Conservation (phyloP, 176 grass and related monocot species). For the barley (Hordeum vulgare) region DNA sequence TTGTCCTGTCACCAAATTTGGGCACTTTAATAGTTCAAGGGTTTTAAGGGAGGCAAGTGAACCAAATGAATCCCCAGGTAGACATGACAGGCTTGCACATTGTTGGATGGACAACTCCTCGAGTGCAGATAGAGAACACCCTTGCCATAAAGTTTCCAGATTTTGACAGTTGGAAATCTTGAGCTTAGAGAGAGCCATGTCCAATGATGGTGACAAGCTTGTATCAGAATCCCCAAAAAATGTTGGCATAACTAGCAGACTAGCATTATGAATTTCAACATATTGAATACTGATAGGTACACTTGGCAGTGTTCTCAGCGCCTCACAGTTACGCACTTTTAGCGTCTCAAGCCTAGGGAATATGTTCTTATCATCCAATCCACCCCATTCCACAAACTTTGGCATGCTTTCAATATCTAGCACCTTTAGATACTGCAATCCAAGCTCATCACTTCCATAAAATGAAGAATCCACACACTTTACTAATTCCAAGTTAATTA, state of each 20-base stretch:
- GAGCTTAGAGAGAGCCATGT: background rate
- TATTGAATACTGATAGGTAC: slow-evolving; percentile 15
- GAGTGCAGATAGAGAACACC: slow-evolving; percentile 1
- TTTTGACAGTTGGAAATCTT: background rate
- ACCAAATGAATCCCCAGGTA: slow-evolving; percentile 27
- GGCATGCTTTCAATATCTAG: slow-evolving; percentile 28
- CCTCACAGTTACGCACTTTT: slow-evolving; percentile 12
- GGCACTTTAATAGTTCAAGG: slow-evolving; percentile 21
- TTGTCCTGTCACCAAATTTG: background rate
- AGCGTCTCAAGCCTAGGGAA: slow-evolving; percentile 33
- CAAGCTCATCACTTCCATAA: background rate
- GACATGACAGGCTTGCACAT: slow-evolving; percentile 11
- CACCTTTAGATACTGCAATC: slow-evolving; percentile 29
- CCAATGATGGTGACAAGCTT: background rate
- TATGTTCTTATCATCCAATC: background rate
- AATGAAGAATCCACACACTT: slow-evolving; percentile 24
- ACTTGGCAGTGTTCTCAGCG: slow-evolving; percentile 14
- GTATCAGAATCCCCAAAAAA: background rate
- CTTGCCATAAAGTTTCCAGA: slow-evolving; percentile 22
- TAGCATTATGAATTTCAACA: slow-evolving; percentile 17
- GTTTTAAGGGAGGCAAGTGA: slow-evolving; percentile 5
- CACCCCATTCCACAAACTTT: slow-evolving; percentile 27
- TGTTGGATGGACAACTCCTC: slow-evolving; percentile 33
- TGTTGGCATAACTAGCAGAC: slow-evolving; percentile 18
- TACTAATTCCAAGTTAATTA: slow-evolving; percentile 18